These are phyloP conservation scores for Backusella morwellensis DNA, from an alignment of 192 early-diverging fungal species.

Conservation along the genomic window DNA sequence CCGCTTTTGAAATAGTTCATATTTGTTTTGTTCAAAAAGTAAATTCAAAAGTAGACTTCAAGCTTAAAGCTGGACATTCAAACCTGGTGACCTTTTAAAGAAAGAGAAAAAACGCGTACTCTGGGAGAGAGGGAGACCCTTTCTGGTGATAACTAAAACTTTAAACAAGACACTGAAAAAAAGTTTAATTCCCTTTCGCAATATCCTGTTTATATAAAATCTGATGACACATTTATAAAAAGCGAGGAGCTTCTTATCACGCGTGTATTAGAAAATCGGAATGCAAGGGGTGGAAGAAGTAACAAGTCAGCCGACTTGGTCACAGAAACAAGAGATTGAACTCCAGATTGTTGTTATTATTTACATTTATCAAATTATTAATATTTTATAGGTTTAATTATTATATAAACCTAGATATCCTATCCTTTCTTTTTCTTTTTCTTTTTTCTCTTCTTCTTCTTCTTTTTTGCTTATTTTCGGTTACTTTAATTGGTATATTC, in stretches of 20 bases:
- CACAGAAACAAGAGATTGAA: constrained; percentile 3
- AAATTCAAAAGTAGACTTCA: neutral
- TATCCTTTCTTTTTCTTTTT: neutral
- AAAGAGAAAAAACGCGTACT: neutral
- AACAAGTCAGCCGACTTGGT: constrained; percentile 6
- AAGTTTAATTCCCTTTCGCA: neutral
- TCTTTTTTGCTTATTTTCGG: neutral
- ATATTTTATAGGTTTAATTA: too few relatives aligned
- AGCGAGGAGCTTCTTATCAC: neutral
- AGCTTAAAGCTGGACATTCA: neutral
- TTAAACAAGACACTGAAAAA: neutral
- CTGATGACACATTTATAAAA: neutral
- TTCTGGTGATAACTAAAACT: neutral
- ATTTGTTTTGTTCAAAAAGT: neutral
- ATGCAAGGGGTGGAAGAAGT: neutral
- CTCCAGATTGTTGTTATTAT: constrained; percentile 5
- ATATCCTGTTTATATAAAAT: too few relatives aligned
- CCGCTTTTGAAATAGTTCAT: neutral
- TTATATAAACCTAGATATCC: neutral
- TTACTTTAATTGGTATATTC: neutral
- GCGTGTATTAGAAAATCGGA: neutral
- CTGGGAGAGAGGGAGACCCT: neutral
- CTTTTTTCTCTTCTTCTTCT: neutral
- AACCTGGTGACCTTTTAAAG: neutral
- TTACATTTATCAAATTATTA: constrained; percentile 8